phyloP scores from a whole-genome alignment of 2,329 filamentous ascomycete species.

The Botrytis medusae region DNA sequence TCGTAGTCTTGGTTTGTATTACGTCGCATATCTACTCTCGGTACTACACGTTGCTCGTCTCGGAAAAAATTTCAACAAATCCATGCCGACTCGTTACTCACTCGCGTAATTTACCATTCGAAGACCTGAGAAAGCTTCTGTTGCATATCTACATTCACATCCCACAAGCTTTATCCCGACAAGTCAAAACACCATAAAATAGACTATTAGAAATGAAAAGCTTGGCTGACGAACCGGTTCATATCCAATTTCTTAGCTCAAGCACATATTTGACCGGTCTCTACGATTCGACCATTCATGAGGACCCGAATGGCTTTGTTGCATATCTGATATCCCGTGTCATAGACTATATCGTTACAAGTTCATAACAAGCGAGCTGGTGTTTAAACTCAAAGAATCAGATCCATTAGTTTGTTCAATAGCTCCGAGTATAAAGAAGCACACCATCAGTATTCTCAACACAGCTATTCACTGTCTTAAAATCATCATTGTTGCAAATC shows the following conservation, averaged over 20 bases:
- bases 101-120: background rate
- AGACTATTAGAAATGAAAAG: background rate
- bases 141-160: background rate
- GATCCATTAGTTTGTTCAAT: background rate
- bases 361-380: accelerated
- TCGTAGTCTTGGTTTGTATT: too few relatives aligned
- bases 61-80: too few relatives aligned
- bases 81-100: too few relatives aligned
- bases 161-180: background rate
- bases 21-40: too few relatives aligned
- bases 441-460: too few relatives aligned
- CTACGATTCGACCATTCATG: background rate
- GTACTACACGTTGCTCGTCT: too few relatives aligned
- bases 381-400: background rate
- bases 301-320: background rate
- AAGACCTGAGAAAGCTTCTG: background rate
- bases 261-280: too few relatives aligned
- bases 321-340: background rate
- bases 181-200: accelerated
- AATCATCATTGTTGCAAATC: background rate
- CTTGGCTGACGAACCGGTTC: background rate
- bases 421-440: accelerated
- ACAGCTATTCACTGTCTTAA: background rate
- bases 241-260: background rate
- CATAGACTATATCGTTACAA: background rate